Evolutionary conservation across 805 yeast species (phyloP).

Genomic region (Candida takata): DNA sequence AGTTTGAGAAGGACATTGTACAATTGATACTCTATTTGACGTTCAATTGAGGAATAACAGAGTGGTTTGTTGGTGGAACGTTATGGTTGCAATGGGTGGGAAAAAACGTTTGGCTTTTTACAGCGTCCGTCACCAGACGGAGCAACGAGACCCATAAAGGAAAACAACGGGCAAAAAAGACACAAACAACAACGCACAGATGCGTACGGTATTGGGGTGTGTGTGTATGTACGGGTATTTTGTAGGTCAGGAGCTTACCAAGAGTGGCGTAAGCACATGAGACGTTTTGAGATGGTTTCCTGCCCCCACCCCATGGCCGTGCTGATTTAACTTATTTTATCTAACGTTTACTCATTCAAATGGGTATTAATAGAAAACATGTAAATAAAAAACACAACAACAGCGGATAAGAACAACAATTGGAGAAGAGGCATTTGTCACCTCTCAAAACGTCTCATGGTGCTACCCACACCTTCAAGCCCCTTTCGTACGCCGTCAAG

Average conservation of each 20-base stretch:
- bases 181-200: neutral
- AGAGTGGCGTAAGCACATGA: no score
- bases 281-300: no score
- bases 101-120: constrained; percentile 1
- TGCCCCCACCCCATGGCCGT: no score
- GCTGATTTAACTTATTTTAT: no score
- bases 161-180: neutral
- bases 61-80: neutral
- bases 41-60: no score
- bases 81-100: neutral
- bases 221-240: no score
- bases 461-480: constrained; percentile 45
- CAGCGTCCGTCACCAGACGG: constrained; percentile 11
- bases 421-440: neutral
- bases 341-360: no score
- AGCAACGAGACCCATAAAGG: constrained; percentile 3
- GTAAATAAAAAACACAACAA: neutral
- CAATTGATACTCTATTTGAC: neutral
- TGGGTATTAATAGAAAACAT: no score
- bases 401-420: neutral
- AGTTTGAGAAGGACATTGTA: constrained; percentile 4
- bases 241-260: no score
- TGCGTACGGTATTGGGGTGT: no score
- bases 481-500: constrained; percentile 42
- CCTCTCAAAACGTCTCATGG: constrained; percentile 19